Percentiles rank a stretch among this genome's conserved stretches.
Conservation (phyloP, 2,329 filamentous ascomycete species). For the Sporothrix euskadiensis region DNA sequence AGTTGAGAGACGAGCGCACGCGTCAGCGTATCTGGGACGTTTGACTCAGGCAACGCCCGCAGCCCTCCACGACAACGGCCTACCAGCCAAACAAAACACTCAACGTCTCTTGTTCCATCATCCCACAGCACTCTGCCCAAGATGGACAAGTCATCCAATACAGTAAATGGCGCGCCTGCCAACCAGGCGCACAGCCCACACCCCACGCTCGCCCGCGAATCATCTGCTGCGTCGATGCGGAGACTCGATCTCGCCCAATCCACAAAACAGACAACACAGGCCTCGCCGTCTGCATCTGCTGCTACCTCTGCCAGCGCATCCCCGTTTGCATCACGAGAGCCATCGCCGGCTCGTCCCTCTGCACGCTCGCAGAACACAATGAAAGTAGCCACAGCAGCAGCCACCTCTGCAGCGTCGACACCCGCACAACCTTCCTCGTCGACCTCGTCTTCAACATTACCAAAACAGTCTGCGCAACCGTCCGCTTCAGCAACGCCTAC, state of each 20-base stretch:
- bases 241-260: slow-evolving; percentile 32
- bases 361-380: slow-evolving; percentile 37
- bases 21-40: slow-evolving; percentile 17
- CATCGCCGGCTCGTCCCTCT: slow-evolving; percentile 49
- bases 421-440: slow-evolving; percentile 8
- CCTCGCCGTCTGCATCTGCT: slow-evolving; percentile 34
- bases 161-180: slow-evolving; percentile 37
- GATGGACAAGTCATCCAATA: slow-evolving; percentile 43
- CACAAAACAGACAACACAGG: slow-evolving; percentile 31
- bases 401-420: background rate
- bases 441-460: slow-evolving; percentile 7
- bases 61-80: slow-evolving; percentile 31
- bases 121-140: slow-evolving; percentile 34
- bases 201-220: slow-evolving; percentile 37
- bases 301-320: slow-evolving; percentile 38
- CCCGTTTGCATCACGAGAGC: slow-evolving; percentile 46
- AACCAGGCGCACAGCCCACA: slow-evolving; percentile 32
- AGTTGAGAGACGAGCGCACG: slow-evolving; percentile 25
- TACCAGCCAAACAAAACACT: slow-evolving; percentile 16
- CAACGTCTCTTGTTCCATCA: slow-evolving; percentile 30
- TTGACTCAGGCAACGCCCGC: slow-evolving; percentile 13
- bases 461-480: slow-evolving; percentile 36
- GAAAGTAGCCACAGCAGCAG: slow-evolving; percentile 38
- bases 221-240: slow-evolving; percentile 33
- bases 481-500: slow-evolving; percentile 29